phyloP scores from a whole-genome alignment of 805 yeast genomes.

The Lachancea kluyveri region DNA sequence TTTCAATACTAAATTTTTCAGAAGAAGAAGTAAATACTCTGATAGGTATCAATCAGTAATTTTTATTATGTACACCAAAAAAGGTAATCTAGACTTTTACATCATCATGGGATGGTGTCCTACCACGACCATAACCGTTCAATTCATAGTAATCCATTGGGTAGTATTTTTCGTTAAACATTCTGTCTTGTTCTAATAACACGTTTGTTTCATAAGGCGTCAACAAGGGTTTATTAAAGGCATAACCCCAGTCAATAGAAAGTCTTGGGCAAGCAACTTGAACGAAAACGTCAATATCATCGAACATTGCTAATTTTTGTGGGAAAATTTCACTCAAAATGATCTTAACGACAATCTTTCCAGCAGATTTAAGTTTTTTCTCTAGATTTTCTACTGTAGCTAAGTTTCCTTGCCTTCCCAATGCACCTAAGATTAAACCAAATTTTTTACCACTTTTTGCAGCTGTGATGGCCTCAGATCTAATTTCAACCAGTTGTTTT shows the following conservation, averaged over 20 bases:
- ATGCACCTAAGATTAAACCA: slow-evolving; percentile 85
- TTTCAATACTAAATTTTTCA: slow-evolving; percentile 22
- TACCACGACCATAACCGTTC: slow-evolving; percentile 90
- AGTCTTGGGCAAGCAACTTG: slow-evolving; percentile 97
- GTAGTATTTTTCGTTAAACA: slow-evolving; percentile 60
- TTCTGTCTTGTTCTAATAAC: slow-evolving; percentile 63
- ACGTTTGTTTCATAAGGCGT: slow-evolving; percentile 98
- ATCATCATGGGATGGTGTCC: slow-evolving; percentile 43
- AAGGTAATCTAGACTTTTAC: neutral
- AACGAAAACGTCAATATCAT: slow-evolving; percentile 88
- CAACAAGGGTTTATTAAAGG: slow-evolving; percentile 81
- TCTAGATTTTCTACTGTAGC: slow-evolving; percentile 67
- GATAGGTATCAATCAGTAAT: slow-evolving; percentile 54
- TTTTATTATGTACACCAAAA: slow-evolving; percentile 1
- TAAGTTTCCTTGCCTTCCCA: slow-evolving; percentile 93
- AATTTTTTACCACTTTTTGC: slow-evolving; percentile 59
- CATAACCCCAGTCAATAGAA: slow-evolving; percentile 98
- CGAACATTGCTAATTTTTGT: slow-evolving; percentile 82
- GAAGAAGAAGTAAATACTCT: slow-evolving; percentile 55
- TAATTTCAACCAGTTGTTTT: slow-evolving; percentile 64
- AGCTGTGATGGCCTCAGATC: slow-evolving; percentile 64
- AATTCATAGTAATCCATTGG: slow-evolving; percentile 95
- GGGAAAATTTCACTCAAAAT: slow-evolving; percentile 92
- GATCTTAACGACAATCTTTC: slow-evolving; percentile 70
- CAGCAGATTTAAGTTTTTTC: slow-evolving; percentile 42